Evolutionary conservation across 2,329 filamentous ascomycete genomes (phyloP).

Genomic region (Pestalotiopsis sp.): DNA sequence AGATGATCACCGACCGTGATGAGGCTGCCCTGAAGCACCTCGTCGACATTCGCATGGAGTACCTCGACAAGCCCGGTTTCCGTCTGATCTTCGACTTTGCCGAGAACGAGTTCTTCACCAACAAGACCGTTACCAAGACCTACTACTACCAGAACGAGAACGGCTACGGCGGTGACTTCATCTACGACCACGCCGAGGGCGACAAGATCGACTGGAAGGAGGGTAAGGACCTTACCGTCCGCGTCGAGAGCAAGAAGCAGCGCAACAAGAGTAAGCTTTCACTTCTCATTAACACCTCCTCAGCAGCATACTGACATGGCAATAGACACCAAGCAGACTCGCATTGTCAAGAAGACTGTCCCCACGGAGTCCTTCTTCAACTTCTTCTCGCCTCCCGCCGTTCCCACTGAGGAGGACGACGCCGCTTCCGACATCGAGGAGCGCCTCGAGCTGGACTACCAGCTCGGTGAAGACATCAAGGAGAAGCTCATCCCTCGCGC

Average conservation of each 20-base stretch:
- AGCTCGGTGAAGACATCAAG: conserved; percentile 98
- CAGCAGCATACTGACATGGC: conserved; percentile 13
- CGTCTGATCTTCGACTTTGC: conserved; percentile 96
- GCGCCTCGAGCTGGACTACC: conserved; percentile 96
- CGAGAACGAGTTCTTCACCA: conserved; percentile 95
- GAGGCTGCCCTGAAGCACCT: conserved; percentile 90
- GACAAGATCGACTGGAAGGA: conserved; percentile 98
- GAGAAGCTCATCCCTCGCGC: conserved; percentile 98
- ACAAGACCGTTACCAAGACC: conserved; percentile 96
- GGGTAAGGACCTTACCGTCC: conserved; percentile 89
- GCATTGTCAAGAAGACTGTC: conserved; percentile 98
- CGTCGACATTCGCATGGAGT: conserved; percentile 96
- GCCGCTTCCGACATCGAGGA: conserved; percentile 92
- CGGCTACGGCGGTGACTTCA: conserved; percentile 98
- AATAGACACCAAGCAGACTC: conserved; percentile 96
- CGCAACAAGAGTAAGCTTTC: conserved; percentile 87
- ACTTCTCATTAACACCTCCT: neutral
- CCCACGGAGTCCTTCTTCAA: conserved; percentile 99
- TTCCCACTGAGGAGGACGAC: conserved; percentile 69
- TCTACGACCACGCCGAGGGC: conserved; percentile 98
- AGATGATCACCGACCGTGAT: conserved; percentile 98
- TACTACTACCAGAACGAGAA: conserved; percentile 99
- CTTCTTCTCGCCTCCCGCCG: conserved; percentile 96
- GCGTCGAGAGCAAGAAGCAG: conserved; percentile 99
- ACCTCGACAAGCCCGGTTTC: conserved; percentile 97